A percentile compares a stretch with the other conserved stretches of the same genome.
These are phyloP conservation scores for Microbotryum intermedium DNA, from an alignment of 1,284 basidiomycete species.

Conservation along the genomic window DNA sequence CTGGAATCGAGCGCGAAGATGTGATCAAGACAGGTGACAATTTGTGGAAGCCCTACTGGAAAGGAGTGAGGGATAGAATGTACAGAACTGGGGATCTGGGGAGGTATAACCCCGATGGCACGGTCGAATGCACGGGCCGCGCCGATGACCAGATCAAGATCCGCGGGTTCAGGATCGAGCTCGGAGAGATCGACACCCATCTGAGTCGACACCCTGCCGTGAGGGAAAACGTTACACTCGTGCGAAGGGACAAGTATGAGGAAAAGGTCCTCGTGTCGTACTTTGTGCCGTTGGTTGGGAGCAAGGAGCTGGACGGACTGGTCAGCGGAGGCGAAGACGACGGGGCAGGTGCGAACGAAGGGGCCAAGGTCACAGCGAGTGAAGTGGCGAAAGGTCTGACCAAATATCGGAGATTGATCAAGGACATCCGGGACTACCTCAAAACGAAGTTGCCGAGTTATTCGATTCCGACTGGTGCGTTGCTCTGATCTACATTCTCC, in stretches of 20 bases:
- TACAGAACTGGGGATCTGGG: conserved; percentile 96
- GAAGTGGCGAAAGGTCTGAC: conserved; percentile 62
- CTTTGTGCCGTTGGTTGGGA: conserved; percentile 81
- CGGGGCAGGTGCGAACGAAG: conserved; percentile 52
- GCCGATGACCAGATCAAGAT: conserved; percentile 99
- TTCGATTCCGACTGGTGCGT: conserved; percentile 73
- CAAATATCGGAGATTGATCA: conserved; percentile 79
- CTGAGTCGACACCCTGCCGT: conserved; percentile 88
- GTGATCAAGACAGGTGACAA: conserved; percentile 56
- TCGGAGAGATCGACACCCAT: conserved; percentile 97
- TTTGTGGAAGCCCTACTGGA: conserved; percentile 74
- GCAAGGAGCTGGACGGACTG: conserved; percentile 58
- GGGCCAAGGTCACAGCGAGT: conserved; percentile 38
- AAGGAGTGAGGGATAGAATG: conserved; percentile 96
- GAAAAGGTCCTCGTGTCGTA: conserved; percentile 98
- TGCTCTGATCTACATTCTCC: conserved; percentile 1
- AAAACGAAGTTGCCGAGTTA: conserved; percentile 96
- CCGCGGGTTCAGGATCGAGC: conserved; percentile 96
- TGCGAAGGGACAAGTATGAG: conserved; percentile 96
- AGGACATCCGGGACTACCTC: conserved; percentile 86
- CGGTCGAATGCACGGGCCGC: conserved; percentile 92
- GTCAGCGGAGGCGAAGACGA: conserved; percentile 47
- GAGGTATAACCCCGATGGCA: conserved; percentile 84
- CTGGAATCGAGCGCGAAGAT: conserved; percentile 53
- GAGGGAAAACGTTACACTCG: conserved; percentile 93